phyloP scores from a whole-genome alignment of 495 filamentous ascomycete genomes.

The Filosporella fistucella region DNA sequence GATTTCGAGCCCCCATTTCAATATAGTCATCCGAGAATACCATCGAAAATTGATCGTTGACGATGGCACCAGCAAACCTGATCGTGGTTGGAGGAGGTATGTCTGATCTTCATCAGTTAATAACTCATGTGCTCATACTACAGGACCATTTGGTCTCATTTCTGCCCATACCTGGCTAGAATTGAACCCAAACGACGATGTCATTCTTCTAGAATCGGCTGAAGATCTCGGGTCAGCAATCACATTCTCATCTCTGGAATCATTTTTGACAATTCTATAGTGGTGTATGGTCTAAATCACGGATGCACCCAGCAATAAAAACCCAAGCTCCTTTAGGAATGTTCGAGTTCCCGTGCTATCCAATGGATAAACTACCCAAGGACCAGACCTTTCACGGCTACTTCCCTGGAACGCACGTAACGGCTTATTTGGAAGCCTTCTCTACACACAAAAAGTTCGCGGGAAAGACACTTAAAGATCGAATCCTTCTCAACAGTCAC shows the following conservation, averaged over 20 bases:
- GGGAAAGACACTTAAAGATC: constrained; percentile 5
- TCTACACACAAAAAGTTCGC: constrained; percentile 4
- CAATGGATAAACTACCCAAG: constrained; percentile 44
- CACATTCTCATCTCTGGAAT: constrained; percentile 27
- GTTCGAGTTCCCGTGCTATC: constrained; percentile 66
- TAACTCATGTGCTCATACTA: background rate
- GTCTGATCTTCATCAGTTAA: background rate
- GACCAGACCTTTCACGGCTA: background rate
- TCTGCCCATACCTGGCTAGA: constrained; percentile 55
- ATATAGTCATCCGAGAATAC: too few relatives aligned
- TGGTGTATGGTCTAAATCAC: constrained; percentile 63
- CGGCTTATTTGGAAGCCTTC: constrained; percentile 10
- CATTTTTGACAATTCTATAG: constrained; percentile 52
- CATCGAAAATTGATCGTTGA: too few relatives aligned
- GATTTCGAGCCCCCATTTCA: too few relatives aligned
- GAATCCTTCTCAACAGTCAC: background rate
- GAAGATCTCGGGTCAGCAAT: constrained; percentile 19
- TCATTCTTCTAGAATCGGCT: constrained; percentile 49
- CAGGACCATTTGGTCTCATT: constrained; percentile 55
- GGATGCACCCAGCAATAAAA: constrained; percentile 62
- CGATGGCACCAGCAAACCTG: constrained; percentile 1
- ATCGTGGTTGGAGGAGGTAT: constrained; percentile 4
- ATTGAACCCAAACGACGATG: constrained; percentile 39
- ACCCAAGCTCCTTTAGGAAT: constrained; percentile 52
- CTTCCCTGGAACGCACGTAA: constrained; percentile 2